Conservation (phyloP, 108 stramenopile species). For the Cylindrotheca closterium region DNA sequence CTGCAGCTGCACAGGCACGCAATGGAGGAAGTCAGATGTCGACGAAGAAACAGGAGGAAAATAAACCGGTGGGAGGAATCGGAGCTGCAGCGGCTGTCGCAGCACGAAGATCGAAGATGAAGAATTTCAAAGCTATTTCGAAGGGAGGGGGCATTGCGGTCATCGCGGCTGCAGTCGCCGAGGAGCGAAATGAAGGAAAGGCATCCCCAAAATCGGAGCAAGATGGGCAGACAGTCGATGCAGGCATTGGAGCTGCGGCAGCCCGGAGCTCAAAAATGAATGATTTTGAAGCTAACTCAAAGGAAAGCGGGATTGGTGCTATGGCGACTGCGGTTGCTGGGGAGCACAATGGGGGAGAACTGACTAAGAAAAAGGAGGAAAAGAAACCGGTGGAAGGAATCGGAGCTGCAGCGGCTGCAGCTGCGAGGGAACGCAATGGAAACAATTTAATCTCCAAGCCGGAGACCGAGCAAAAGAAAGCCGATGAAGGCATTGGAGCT, state of each 20-base stretch:
- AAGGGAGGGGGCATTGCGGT: conserved; percentile 14
- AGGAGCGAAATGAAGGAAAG: background rate
- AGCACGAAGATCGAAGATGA: background rate
- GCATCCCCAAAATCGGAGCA: background rate
- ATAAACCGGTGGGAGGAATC: background rate
- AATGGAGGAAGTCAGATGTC: conserved; percentile 6
- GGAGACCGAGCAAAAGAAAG: no score
- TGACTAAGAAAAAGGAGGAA: background rate
- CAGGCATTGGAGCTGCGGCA: conserved; percentile 16
- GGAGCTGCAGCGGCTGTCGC: conserved; percentile 13
- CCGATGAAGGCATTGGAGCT: conserved; percentile 34
- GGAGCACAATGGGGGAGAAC: conserved; percentile 6
- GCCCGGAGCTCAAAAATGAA: background rate
- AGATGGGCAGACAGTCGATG: background rate
- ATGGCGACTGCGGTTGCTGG: conserved; percentile 1
- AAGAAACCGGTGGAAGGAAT: conserved; percentile 9
- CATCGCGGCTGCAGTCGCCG: conserved; percentile 13
- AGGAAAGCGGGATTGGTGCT: conserved; percentile 17
- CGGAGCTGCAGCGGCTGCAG: conserved; percentile 30
- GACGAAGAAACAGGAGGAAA: background rate
- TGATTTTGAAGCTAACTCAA: background rate
- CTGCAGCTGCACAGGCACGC: conserved; percentile 2
- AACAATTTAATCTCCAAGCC: background rate
- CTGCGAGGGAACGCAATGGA: conserved; percentile 1
- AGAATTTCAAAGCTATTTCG: background rate